These are phyloP conservation scores for Isatis tinctoria DNA, from an alignment of 345 rosid genomes.

Conservation along the genomic window DNA sequence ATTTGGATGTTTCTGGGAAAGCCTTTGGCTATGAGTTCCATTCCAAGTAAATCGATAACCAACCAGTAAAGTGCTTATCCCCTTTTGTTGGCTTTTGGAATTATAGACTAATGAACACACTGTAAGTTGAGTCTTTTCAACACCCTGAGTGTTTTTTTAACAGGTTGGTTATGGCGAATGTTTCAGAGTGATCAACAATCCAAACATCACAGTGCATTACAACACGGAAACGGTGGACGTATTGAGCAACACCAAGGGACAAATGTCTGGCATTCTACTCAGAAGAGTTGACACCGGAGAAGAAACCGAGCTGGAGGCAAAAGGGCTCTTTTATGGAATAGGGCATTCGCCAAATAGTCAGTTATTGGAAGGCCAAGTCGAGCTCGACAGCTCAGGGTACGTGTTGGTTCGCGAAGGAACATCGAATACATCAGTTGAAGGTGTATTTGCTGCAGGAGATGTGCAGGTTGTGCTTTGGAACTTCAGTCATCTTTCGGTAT, in stretches of 20 bases:
- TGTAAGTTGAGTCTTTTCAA: conserved; percentile 86
- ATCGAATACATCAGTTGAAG: conserved; percentile 81
- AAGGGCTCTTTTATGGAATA: conserved; percentile 95
- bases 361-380: conserved; percentile 87
- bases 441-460: conserved; percentile 98
- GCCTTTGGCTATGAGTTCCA: conserved; percentile 15
- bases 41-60: not conserved
- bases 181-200: conserved; percentile 99
- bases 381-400: conserved; percentile 79
- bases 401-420: conserved; percentile 71
- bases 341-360: conserved; percentile 96
- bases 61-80: conserved; percentile 12
- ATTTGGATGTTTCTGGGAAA: not conserved
- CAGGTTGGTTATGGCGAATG: conserved; percentile 99
- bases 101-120: conserved; percentile 63
- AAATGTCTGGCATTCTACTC: conserved; percentile 82
- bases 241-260: conserved; percentile 85
- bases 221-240: conserved; percentile 79
- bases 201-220: conserved; percentile 91
- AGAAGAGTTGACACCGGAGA: conserved; percentile 73
- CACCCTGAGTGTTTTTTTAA: conserved; percentile 98
- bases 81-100: conserved; percentile 29
- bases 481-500: not conserved
- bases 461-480: conserved; percentile 64
- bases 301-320: conserved; percentile 83